A percentile compares a stretch with the other conserved stretches of the same genome.
Evolutionary conservation across 2,329 filamentous ascomycete genomes (phyloP).

Genomic region (Fusarium verticillioides): DNA sequence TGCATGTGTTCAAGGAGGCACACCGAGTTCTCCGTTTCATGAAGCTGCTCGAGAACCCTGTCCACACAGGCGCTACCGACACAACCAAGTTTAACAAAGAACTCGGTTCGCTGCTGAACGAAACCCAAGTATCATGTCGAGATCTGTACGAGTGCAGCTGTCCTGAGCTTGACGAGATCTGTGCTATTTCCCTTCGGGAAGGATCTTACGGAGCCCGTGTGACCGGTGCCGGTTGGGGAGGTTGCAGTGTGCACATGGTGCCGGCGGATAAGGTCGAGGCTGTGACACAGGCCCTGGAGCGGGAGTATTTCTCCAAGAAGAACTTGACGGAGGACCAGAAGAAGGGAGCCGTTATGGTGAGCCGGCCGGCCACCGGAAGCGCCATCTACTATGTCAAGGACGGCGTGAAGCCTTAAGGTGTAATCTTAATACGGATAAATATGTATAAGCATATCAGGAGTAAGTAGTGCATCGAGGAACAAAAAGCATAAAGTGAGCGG

Average conservation of each 20-base stretch:
- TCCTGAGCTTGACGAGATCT: constrained; percentile 90
- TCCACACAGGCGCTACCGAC: constrained; percentile 57
- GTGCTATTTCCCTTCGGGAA: constrained; percentile 78
- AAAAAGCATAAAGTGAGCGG: constrained; percentile 7
- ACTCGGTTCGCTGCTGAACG: constrained; percentile 87
- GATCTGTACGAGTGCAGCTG: constrained; percentile 92
- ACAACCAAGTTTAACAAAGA: constrained; percentile 71
- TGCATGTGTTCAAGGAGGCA: constrained; percentile 93
- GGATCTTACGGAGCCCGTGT: constrained; percentile 87
- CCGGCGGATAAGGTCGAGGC: constrained; percentile 82
- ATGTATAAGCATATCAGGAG: constrained; percentile 1
- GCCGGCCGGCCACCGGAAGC: constrained; percentile 82
- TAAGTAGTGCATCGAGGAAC: constrained; percentile 6
- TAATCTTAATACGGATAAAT: neutral
- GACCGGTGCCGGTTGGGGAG: constrained; percentile 96
- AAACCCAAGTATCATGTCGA: constrained; percentile 87
- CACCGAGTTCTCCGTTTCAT: constrained; percentile 87
- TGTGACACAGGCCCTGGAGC: constrained; percentile 81
- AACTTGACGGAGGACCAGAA: constrained; percentile 75
- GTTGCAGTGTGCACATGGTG: constrained; percentile 93
- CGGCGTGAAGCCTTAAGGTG: constrained; percentile 30
- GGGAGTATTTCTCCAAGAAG: constrained; percentile 82
- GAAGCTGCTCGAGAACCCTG: constrained; percentile 72
- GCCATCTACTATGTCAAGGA: constrained; percentile 60
- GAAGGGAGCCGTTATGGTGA: constrained; percentile 85